Evolutionary conservation across 129 eudicot species (phyloP).

Genomic region (Pseudognaphalium luteoalbum): DNA sequence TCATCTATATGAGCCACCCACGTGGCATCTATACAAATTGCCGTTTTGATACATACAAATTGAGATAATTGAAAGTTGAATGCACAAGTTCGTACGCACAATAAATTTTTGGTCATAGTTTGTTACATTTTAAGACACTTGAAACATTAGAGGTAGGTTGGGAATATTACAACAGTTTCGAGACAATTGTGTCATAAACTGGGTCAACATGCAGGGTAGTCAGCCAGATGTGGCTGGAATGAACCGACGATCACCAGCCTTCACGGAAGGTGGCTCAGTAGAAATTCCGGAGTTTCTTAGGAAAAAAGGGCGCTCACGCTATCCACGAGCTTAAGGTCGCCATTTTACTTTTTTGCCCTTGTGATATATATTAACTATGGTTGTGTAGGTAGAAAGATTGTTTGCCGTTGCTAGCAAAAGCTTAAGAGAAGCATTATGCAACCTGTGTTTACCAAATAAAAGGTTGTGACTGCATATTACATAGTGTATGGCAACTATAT

Average conservation of each 20-base stretch:
- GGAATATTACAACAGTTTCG: neutral
- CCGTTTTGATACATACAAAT: too few species aligned
- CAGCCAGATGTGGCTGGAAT: constrained; percentile 55
- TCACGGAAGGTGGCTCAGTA: constrained; percentile 57
- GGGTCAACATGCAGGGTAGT: constrained; percentile 49
- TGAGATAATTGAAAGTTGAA: too few species aligned
- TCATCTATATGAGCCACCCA: too few species aligned
- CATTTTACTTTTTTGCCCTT: constrained; percentile 30
- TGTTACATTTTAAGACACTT: too few species aligned
- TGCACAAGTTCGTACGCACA: too few species aligned
- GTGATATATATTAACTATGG: constrained; percentile 37
- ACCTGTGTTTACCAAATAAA: constrained; percentile 23
- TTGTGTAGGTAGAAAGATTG: constrained; percentile 40
- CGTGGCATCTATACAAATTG: too few species aligned
- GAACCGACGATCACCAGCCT: constrained; percentile 61
- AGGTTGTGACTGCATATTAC: constrained; percentile 20
- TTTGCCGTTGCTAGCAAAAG: constrained; percentile 18
- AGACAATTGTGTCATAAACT: constrained; percentile 8
- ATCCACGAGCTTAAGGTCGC: constrained; percentile 68
- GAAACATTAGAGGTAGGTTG: neutral
- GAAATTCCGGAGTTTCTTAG: constrained; percentile 88
- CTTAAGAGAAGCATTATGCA: constrained; percentile 22
- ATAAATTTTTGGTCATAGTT: too few species aligned
- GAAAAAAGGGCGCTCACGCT: constrained; percentile 94
- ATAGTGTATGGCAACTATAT: constrained; percentile 26